Evolutionary conservation across 192 early-diverging fungal genomes (phyloP).

Genomic region (Coemansia sp.): DNA sequence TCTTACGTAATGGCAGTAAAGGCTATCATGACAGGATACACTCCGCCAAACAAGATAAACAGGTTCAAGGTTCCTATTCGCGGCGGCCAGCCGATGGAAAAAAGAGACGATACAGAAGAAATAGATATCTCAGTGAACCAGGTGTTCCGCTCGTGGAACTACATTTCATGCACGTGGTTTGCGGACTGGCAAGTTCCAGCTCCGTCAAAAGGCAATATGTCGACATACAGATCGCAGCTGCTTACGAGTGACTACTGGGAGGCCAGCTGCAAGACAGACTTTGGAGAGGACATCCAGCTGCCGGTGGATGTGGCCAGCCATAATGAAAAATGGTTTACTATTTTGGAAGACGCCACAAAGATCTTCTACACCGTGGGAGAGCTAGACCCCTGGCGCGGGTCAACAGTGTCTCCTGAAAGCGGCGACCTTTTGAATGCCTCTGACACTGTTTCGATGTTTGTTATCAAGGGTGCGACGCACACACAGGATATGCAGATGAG

Average conservation of each 20-base stretch:
- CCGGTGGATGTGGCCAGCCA: not conserved
- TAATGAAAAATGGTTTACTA: conserved; percentile 4
- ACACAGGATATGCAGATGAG: conserved; percentile 7
- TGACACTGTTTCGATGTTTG: not conserved
- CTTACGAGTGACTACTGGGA: not conserved
- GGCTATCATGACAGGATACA: not conserved
- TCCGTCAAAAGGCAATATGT: not conserved
- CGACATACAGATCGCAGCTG: conserved; percentile 9
- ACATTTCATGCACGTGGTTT: conserved; percentile 9
- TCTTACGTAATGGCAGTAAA: not conserved
- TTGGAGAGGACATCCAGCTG: conserved; percentile 1
- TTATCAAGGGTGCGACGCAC: conserved; percentile 8
- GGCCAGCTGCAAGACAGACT: not conserved
- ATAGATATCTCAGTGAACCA: conserved; percentile 6
- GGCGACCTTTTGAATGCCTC: not conserved
- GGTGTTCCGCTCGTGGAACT: conserved; percentile 2
- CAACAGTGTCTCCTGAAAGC: not conserved
- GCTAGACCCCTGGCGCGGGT: conserved; percentile 7
- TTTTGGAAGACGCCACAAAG: conserved; percentile 1
- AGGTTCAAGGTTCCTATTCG: not conserved
- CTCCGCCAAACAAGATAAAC: not conserved
- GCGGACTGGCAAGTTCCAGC: conserved; percentile 12
- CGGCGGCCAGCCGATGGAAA: not conserved
- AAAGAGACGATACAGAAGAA: not conserved
- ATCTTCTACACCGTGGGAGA: conserved; percentile 5